Evolutionary conservation across 1,284 basidiomycete genomes (phyloP), one percentile per base, ranked within the genome.

Genomic region (Irpex lacteus): DNA sequence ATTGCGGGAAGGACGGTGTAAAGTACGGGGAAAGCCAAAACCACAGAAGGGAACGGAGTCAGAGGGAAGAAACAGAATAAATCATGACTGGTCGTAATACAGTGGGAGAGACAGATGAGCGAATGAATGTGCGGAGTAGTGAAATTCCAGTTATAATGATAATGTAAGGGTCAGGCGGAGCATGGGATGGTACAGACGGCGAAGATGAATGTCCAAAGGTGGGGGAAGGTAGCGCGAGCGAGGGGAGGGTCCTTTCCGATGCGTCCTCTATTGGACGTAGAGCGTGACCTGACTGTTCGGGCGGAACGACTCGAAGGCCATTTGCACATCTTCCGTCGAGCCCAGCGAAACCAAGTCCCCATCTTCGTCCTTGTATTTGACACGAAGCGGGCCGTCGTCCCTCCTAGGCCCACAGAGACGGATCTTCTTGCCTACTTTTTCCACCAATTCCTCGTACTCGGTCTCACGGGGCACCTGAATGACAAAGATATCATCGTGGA

Each of bases 341-440:
- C 89, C 90, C 66, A 96, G 82, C 47, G 88, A 89, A 58, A 96
- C 87, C 82, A 92, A 81, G 74, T 96, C 94, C n/a, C 92, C 93
- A 70, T 96, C 94, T 73, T 96, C 94, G 76, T 96, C 94, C 74
- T 83, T 88, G 76, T 96, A 96, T 75, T 93, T 94, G 68, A 96
- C 88, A 60, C 92, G 87, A 70, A 96, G 77, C 0, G 91, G 90
- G 26, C 86, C 85, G 73, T 91, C 87, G 50, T 89, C 87, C 47
- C 91, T 81, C 62, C 88, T 82, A 3, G 88, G 89, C 21, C 94
- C 92, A 73, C 94, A 96, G 18, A 96, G 80, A 21, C 93, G 85
- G 69, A 98, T 94, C 84, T 98, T 98, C 79, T 91, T 90, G 36
- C 92, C 88, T 2, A 98, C 94, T 75, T 92, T 92, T 72, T 96